Evolutionary conservation across 2,329 filamentous ascomycete genomes (phyloP).

Genomic region (Neofusicoccum laricinum): DNA sequence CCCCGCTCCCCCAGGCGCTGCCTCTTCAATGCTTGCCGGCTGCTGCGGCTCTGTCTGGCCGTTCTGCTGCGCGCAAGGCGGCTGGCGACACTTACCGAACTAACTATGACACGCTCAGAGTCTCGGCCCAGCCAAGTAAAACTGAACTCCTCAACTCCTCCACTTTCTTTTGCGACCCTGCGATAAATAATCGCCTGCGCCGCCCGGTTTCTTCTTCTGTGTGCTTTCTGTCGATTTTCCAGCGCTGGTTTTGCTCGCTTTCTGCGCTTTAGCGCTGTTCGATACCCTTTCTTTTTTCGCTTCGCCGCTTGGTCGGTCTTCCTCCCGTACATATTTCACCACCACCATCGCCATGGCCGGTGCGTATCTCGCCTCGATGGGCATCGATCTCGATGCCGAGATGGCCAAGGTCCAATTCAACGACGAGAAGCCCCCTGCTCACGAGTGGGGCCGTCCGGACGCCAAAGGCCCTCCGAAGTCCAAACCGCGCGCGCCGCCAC

Average conservation of each 20-base stretch:
- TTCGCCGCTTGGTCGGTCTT: neutral
- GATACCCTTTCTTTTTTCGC: neutral
- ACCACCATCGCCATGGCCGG: constrained; percentile 14
- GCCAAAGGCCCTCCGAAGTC: neutral
- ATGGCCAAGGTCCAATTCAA: constrained; percentile 28
- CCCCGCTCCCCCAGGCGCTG: neutral
- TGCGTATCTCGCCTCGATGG: constrained; percentile 17
- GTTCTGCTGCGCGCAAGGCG: neutral
- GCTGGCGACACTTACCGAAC: neutral
- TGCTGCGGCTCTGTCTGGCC: neutral
- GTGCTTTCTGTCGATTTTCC: neutral
- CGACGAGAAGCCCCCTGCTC: neutral
- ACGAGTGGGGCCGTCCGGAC: neutral
- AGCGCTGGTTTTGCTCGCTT: neutral
- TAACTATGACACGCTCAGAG: neutral
- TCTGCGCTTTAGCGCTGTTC: neutral
- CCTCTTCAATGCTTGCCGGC: neutral
- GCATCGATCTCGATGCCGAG: constrained; percentile 34
- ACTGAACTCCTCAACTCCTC: neutral
- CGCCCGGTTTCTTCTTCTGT: neutral
- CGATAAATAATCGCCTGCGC: neutral
- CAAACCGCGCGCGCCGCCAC: neutral
- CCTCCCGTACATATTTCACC: neutral
- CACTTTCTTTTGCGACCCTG: neutral
- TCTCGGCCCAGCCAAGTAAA: constrained; percentile 5